These are phyloP conservation scores for Pythium periplocum DNA, from an alignment of 352 stramenopile species.

Conservation along the genomic window DNA sequence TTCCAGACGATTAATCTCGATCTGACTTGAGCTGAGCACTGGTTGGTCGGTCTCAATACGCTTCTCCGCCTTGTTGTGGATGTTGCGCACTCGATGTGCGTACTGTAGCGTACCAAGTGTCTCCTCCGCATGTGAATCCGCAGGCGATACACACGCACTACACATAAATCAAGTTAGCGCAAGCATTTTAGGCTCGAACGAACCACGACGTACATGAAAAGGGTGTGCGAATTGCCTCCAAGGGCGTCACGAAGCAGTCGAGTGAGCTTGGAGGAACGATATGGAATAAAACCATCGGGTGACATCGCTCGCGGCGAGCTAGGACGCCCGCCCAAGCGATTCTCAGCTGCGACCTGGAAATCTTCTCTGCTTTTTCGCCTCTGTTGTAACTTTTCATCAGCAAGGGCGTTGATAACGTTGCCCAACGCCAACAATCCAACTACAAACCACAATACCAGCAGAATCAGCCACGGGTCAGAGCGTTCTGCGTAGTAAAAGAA, in stretches of 20 bases:
- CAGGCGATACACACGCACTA: constrained; percentile 66
- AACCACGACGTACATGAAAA: constrained; percentile 39
- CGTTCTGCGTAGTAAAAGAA: neutral
- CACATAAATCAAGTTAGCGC: neutral
- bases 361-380: constrained; percentile 15
- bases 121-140: constrained; percentile 41
- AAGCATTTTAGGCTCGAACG: neutral
- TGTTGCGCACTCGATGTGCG: constrained; percentile 61
- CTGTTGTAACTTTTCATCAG: constrained; percentile 28
- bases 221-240: constrained; percentile 46
- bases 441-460: constrained; percentile 4
- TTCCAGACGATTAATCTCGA: constrained; percentile 38
- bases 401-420: constrained; percentile 54
- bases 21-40: constrained; percentile 18
- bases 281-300: constrained; percentile 27
- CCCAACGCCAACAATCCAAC: constrained; percentile 41
- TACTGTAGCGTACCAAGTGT: constrained; percentile 71
- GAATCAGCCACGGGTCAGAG: neutral
- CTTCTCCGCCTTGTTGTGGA: constrained; percentile 72
- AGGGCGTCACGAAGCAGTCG: constrained; percentile 45
- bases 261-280: constrained; percentile 51
- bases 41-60: constrained; percentile 31
- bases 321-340: neutral
- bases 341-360: no score
- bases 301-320: constrained; percentile 8